A percentile compares a stretch with the other conserved stretches of the same genome.
Evolutionary conservation across 176 grass and related monocot species (phyloP).

Genomic region (Aegilops tauschii): DNA sequence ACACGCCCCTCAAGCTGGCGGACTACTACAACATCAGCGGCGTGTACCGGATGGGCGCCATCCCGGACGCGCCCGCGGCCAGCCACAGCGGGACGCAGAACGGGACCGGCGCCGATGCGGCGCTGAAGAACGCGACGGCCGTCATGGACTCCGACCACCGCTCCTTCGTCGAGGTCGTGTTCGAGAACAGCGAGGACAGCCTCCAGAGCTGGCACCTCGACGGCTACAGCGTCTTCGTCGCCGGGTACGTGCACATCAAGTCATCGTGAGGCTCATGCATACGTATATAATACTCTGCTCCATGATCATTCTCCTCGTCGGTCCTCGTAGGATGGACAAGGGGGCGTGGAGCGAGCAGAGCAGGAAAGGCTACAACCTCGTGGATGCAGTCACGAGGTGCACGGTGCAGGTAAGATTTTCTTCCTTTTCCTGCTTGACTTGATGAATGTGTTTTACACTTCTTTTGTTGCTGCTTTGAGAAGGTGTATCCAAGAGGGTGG

Average conservation of each 20-base stretch:
- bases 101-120: neutral
- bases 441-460: neutral
- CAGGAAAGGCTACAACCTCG: constrained; percentile 75
- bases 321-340: constrained; percentile 59
- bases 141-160: constrained; percentile 82
- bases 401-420: constrained; percentile 58
- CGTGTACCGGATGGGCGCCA: constrained; percentile 58
- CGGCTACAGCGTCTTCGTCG: constrained; percentile 79
- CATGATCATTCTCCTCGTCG: neutral
- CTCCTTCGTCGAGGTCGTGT: constrained; percentile 70
- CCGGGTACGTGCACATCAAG: constrained; percentile 42
- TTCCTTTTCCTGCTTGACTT: neutral
- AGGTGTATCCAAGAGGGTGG: constrained; percentile 79
- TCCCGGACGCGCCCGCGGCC: constrained; percentile 44
- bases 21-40: constrained; percentile 78
- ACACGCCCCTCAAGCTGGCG: constrained; percentile 85
- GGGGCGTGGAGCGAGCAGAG: constrained; percentile 61
- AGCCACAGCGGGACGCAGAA: neutral
- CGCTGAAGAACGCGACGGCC: constrained; percentile 39
- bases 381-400: constrained; percentile 69
- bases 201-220: constrained; percentile 91
- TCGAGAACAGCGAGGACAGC: constrained; percentile 58
- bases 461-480: neutral
- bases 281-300: too few species aligned
- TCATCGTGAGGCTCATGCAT: neutral